Evolutionary conservation across 345 rosid species (phyloP).

Genomic region (Odontarrhena argentea): DNA sequence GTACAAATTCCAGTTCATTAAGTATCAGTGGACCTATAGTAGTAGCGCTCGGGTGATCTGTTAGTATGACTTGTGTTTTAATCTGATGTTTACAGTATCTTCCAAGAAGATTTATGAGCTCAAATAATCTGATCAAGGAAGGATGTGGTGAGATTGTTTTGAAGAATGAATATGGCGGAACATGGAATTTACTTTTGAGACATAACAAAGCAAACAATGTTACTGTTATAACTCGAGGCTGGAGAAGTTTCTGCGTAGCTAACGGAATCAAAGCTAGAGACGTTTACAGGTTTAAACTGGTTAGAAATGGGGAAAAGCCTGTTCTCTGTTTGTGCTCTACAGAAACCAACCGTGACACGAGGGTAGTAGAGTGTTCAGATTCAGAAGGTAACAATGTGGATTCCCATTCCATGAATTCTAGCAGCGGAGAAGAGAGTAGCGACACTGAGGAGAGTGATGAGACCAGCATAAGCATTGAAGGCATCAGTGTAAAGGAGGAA

Average conservation of each 20-base stretch:
- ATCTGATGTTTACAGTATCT: conserved; percentile 30
- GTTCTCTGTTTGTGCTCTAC: conserved; percentile 21
- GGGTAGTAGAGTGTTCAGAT: conserved; percentile 15
- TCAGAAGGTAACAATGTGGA: conserved; percentile 5
- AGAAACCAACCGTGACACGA: conserved; percentile 15
- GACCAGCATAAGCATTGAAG: not conserved
- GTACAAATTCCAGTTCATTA: not conserved
- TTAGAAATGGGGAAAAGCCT: not conserved
- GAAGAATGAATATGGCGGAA: conserved; percentile 28
- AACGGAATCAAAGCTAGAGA: conserved; percentile 28
- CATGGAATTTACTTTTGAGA: conserved; percentile 24
- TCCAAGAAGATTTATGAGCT: conserved; percentile 29
- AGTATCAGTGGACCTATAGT: not conserved
- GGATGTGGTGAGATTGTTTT: conserved; percentile 23
- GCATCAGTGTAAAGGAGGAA: not conserved
- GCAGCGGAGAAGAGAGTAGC: too few species aligned
- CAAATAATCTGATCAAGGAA: conserved; percentile 21
- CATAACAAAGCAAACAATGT: not conserved
- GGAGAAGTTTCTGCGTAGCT: conserved; percentile 33
- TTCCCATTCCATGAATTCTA: conserved; percentile 7
- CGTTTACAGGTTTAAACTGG: conserved; percentile 34
- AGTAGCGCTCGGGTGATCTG: not conserved
- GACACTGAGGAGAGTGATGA: too few species aligned
- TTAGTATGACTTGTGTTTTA: not conserved
- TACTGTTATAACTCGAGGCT: conserved; percentile 26